A percentile compares a stretch with the other conserved stretches of the same genome.
Conservation (phyloP, 1,139 yeast species). For the Kurtzmaniella quercitrusa region DNA sequence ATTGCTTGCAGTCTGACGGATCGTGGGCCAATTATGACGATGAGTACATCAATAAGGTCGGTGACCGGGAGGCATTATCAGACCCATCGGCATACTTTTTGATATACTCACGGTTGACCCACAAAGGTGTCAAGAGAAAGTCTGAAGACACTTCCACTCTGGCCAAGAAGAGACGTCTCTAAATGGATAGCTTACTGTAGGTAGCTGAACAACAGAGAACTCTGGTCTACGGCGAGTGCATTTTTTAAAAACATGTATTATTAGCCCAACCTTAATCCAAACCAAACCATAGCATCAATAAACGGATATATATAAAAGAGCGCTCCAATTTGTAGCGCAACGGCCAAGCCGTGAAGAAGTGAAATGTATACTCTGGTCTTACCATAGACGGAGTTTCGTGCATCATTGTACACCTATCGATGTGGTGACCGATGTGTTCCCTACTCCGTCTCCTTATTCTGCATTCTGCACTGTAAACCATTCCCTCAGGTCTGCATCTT, state of each 20-base stretch:
- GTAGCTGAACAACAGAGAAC: not conserved
- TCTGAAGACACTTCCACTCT: constrained; percentile 6
- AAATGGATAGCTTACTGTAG: too few relatives aligned
- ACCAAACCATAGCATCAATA: constrained; percentile 2
- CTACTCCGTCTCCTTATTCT: too few relatives aligned
- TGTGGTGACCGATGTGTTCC: too few relatives aligned
- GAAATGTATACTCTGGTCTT: not conserved
- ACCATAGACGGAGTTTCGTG: not conserved
- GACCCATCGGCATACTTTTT: constrained; percentile 90
- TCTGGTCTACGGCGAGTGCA: not conserved
- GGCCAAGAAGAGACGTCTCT: constrained; percentile 8
- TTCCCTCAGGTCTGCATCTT: too few relatives aligned
- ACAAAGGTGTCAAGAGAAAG: constrained; percentile 24
- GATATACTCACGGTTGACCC: constrained; percentile 72
- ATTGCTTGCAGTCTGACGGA: constrained; percentile 87
- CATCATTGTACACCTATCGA: not conserved
- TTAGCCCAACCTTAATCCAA: constrained; percentile 1
- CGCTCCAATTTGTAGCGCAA: not conserved
- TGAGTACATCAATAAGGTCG: constrained; percentile 72
- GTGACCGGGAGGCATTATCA: constrained; percentile 68
- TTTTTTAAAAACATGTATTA: constrained; percentile 1
- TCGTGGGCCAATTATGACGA: constrained; percentile 94
- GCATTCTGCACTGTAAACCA: too few relatives aligned
- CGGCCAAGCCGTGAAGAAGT: not conserved
- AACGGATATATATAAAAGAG: not conserved